Evolutionary conservation across 257 asterid genomes (phyloP).

Genomic region (Anisodus acutangulus): DNA sequence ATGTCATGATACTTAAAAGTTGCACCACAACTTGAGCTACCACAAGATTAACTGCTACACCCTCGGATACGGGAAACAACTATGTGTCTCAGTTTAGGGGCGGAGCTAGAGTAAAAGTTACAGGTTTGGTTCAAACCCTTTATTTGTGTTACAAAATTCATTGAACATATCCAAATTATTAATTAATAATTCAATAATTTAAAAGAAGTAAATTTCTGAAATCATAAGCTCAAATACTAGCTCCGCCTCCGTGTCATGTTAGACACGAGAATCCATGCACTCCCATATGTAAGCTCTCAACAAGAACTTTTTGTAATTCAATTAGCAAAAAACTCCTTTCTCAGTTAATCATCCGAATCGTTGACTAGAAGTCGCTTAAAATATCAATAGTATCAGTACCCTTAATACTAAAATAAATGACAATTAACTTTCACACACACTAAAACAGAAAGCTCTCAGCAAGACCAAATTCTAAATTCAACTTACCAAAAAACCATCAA

Average conservation of each 20-base stretch:
- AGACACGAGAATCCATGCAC: background rate
- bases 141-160: too few relatives aligned
- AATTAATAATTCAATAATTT: too few relatives aligned
- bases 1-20: slow-evolving; percentile 8
- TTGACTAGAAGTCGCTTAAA: background rate
- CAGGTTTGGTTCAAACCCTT: too few relatives aligned
- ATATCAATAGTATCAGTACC: background rate
- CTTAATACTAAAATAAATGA: background rate
- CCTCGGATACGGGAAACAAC: background rate
- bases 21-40: slow-evolving; percentile 16
- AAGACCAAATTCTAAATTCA: background rate
- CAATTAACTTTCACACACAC: background rate
- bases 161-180: too few relatives aligned
- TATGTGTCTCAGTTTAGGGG: too few relatives aligned
- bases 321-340: slow-evolving; percentile 1
- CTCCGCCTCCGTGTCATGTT: too few relatives aligned
- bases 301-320: background rate
- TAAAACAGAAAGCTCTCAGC: background rate
- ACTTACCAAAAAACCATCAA: background rate
- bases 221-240: too few relatives aligned
- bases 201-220: too few relatives aligned
- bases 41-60: background rate
- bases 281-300: background rate
- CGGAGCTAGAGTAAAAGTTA: too few relatives aligned
- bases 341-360: background rate